These are phyloP conservation scores for Yamadazyma akitaensis DNA, from an alignment of 805 yeast species.

Conservation along the genomic window DNA sequence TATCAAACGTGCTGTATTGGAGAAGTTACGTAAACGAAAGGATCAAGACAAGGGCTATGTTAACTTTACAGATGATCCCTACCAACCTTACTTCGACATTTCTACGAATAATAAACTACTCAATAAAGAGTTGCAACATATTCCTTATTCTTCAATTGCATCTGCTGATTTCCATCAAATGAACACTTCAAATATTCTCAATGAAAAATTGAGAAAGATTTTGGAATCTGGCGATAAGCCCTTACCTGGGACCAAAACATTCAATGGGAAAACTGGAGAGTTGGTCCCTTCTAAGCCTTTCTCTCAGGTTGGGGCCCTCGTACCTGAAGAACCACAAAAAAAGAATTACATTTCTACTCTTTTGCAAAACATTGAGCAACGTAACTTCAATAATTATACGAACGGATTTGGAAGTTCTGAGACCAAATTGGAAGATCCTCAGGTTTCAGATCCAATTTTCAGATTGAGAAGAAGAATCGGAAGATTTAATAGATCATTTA, in stretches of 20 bases:
- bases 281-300: conserved; percentile 46
- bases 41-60: conserved; percentile 72
- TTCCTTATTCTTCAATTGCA: conserved; percentile 76
- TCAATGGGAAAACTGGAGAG: conserved; percentile 51
- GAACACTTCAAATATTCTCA: conserved; percentile 54
- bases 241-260: conserved; percentile 42
- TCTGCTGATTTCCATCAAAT: conserved; percentile 65
- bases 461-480: conserved; percentile 74
- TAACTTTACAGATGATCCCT: conserved; percentile 83
- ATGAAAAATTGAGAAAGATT: conserved; percentile 37
- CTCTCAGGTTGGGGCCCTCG: conserved; percentile 44
- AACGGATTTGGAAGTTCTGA: conserved; percentile 32
- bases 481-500: conserved; percentile 62
- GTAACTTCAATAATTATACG: conserved; percentile 38
- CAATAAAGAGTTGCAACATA: conserved; percentile 52
- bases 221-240: conserved; percentile 46
- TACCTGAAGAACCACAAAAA: conserved; percentile 24
- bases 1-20: conserved; percentile 79
- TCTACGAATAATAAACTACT: conserved; percentile 48
- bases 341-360: conserved; percentile 38
- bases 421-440: conserved; percentile 19
- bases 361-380: conserved; percentile 36
- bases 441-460: conserved; percentile 49
- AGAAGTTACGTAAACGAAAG: conserved; percentile 70
- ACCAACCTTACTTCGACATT: conserved; percentile 75